phyloP scores from a whole-genome alignment of 2,329 filamentous ascomycete genomes.

The Aspergillus candidus region DNA sequence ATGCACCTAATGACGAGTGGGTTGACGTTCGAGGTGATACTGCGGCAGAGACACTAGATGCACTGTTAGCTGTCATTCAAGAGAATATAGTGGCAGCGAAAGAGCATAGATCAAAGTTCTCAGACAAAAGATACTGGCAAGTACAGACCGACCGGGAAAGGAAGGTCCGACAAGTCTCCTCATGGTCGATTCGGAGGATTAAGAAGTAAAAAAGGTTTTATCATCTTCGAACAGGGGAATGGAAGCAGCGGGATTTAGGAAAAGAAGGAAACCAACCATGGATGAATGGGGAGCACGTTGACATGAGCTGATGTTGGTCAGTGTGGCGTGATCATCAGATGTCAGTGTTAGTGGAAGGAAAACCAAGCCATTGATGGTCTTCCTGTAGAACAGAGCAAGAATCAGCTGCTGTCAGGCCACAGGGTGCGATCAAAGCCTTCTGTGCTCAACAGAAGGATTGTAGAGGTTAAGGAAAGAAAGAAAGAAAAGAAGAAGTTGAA shows the following conservation, averaged over 20 bases:
- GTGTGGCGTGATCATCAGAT: no score
- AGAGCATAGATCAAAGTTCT: constrained; percentile 25
- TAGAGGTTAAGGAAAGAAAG: constrained; percentile 2
- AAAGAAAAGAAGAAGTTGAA: constrained; percentile 7
- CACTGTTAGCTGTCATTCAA: no score
- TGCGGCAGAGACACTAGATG: no score
- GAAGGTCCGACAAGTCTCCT: constrained; percentile 57
- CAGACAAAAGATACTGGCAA: constrained; percentile 67
- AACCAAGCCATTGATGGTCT: no score
- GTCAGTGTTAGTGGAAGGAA: no score
- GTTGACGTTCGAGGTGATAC: no score
- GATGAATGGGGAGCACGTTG: background rate
- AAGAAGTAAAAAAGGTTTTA: constrained; percentile 56
- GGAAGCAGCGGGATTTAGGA: constrained; percentile 6
- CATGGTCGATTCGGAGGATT: constrained; percentile 62
- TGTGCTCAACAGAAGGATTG: background rate
- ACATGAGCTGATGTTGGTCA: no score
- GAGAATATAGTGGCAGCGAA: constrained; percentile 2
- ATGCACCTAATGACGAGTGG: no score
- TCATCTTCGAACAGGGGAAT: constrained; percentile 49
- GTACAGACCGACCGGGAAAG: constrained; percentile 61
- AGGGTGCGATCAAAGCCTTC: no score
- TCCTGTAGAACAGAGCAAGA: no score
- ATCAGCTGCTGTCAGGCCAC: no score
- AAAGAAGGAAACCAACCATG: constrained; percentile 9